These are phyloP conservation scores for Cyberlindnera bimundalis DNA, from an alignment of 805 yeast species.

Conservation along the genomic window DNA sequence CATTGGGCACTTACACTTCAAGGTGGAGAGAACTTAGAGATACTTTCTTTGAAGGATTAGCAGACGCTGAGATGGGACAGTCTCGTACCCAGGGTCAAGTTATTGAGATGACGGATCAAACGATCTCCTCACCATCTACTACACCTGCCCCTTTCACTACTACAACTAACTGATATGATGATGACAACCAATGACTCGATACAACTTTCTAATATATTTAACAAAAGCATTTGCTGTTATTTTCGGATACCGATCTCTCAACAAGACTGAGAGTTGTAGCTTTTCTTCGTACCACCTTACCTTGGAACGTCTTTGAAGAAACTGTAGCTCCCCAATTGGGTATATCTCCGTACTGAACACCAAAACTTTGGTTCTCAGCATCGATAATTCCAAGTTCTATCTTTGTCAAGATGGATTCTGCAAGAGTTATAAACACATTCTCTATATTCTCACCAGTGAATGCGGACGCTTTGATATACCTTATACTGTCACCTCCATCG, in stretches of 20 bases:
- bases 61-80: slow-evolving; percentile 53
- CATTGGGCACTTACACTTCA: slow-evolving; percentile 84
- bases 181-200: not conserved
- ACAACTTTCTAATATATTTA: not conserved
- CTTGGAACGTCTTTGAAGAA: slow-evolving; percentile 7
- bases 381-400: slow-evolving; percentile 45
- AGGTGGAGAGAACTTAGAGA: slow-evolving; percentile 89
- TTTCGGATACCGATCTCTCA: slow-evolving; percentile 13
- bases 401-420: slow-evolving; percentile 41
- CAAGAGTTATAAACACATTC: slow-evolving; percentile 37
- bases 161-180: not conserved
- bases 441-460: slow-evolving; percentile 38
- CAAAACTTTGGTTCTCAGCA: slow-evolving; percentile 43
- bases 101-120: slow-evolving; percentile 26
- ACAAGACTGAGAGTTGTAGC: slow-evolving; percentile 19
- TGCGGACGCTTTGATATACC: slow-evolving; percentile 39
- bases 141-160: not conserved
- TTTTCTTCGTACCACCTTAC: slow-evolving; percentile 12
- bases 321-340: slow-evolving; percentile 24
- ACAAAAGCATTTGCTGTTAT: slow-evolving; percentile 11
- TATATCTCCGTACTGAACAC: slow-evolving; percentile 49
- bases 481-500: slow-evolving; percentile 27
- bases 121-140: not conserved
- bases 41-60: slow-evolving; percentile 83
- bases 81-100: slow-evolving; percentile 12